Conservation (phyloP, 2,329 filamentous ascomycete genomes). For the Neodidymelliopsis sp. region DNA sequence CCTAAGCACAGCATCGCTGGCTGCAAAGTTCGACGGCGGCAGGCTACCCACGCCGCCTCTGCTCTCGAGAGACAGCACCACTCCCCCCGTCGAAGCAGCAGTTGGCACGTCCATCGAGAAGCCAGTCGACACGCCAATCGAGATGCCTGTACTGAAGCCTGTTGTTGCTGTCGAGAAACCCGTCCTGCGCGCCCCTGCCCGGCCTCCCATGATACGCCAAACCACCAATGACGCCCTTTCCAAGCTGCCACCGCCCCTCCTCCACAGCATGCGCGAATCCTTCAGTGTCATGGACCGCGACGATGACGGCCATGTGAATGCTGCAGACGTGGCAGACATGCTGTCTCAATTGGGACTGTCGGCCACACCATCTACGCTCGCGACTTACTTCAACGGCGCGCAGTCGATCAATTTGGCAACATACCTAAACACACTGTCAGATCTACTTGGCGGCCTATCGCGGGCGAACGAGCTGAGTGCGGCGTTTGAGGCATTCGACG, state of each 20-base stretch:
- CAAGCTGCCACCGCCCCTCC: slow-evolving; percentile 79
- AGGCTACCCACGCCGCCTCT: slow-evolving; percentile 26
- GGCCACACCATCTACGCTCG: slow-evolving; percentile 72
- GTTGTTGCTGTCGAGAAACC: neutral
- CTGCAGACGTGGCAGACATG: slow-evolving; percentile 87
- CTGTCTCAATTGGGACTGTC: slow-evolving; percentile 85
- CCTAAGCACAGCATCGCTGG: slow-evolving; percentile 42
- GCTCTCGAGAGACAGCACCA: slow-evolving; percentile 5
- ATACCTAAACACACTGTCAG: slow-evolving; percentile 84
- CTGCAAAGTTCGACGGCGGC: slow-evolving; percentile 49
- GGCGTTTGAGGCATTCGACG: slow-evolving; percentile 93
- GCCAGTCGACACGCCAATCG: neutral
- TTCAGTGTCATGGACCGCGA: slow-evolving; percentile 93
- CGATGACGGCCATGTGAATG: slow-evolving; percentile 82
- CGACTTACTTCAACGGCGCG: slow-evolving; percentile 77
- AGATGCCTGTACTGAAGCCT: slow-evolving; percentile 1
- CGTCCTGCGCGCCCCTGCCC: slow-evolving; percentile 21
- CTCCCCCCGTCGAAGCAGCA: slow-evolving; percentile 34
- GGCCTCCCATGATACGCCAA: slow-evolving; percentile 37
- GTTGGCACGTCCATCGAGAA: slow-evolving; percentile 29
- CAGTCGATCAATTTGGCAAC: slow-evolving; percentile 81
- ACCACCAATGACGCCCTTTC: slow-evolving; percentile 58
- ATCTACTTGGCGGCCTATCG: slow-evolving; percentile 76
- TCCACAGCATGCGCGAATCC: slow-evolving; percentile 86
- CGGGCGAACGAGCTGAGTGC: slow-evolving; percentile 81